Evolutionary conservation across 805 yeast species (phyloP).

Genomic region (Naumovozyma baii): DNA sequence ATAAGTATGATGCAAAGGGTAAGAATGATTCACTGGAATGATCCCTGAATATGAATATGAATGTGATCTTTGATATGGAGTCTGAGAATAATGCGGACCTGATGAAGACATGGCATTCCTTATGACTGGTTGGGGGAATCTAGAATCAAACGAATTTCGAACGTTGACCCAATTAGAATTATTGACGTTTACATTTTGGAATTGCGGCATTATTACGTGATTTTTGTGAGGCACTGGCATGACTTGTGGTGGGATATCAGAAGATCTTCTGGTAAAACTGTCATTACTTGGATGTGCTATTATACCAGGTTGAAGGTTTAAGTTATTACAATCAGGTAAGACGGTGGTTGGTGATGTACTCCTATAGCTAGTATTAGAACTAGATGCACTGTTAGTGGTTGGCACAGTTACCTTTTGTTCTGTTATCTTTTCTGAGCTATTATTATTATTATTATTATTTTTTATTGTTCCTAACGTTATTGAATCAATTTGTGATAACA

Average conservation of each 20-base stretch:
- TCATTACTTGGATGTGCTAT: too few relatives aligned
- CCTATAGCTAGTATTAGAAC: too few relatives aligned
- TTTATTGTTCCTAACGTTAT: slow-evolving; percentile 41
- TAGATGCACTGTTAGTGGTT: too few relatives aligned
- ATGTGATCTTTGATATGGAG: neutral
- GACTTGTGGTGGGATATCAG: neutral
- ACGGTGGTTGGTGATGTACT: too few relatives aligned
- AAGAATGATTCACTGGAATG: too few relatives aligned
- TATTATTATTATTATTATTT: too few relatives aligned
- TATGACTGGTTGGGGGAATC: neutral
- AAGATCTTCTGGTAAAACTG: neutral
- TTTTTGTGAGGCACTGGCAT: neutral
- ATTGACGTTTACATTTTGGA: neutral
- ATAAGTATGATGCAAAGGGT: neutral
- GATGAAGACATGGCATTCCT: neutral
- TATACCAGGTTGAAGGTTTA: too few relatives aligned
- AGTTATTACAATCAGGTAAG: too few relatives aligned
- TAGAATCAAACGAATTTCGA: neutral
- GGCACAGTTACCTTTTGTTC: too few relatives aligned
- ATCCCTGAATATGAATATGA: too few relatives aligned
- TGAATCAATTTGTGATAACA: slow-evolving; percentile 50
- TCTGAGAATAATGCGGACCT: neutral
- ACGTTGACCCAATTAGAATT: neutral
- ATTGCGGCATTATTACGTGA: neutral
- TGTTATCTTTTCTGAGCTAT: too few relatives aligned